Base-by-base conservation (phyloP, 208 protist species). In the Vickermania ingenoplastis region DNA sequence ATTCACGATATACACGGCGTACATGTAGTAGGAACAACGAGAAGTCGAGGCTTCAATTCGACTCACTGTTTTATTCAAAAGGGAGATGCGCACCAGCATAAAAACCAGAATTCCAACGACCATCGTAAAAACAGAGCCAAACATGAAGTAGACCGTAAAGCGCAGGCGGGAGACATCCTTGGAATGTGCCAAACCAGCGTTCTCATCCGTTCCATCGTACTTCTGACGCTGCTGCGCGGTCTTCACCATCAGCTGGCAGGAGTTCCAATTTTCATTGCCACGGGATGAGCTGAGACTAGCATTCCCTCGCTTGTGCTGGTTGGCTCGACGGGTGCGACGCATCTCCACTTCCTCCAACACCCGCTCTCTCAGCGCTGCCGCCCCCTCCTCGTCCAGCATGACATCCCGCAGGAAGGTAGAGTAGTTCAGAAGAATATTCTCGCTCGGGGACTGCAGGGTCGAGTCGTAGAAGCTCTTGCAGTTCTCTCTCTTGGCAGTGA, bases 371-470 rank as follows among this genome's bases (percentile, higher is more conserved):
- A 67, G 55, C 52, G 29, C 27, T 41, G 57, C 23, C 5, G 62
- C 62, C n/a, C 52, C 7, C 27, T 53, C 62, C 3, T 60, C 55
- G 26, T 67, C 55, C 7, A 67, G 14, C 62, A 67, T 67, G n/a
- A 67, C 55, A 55, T 67, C 62, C 3, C 55, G 31, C 5, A 67
- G 30, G 30, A 67, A 67, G 3, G 24, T 23, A 14, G 62, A n/a
- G 28, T 67, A 67, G 55, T 61, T 60, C 14, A 67, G 11, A 13
- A 67, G 55, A 14, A 67, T 27, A 5, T 3, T 24, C 45, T 67
- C 55, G 27, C 45, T 67, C 13, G 62, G 31, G 3, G 21, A 41
- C 25, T 48, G 31, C 3, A 67, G 55, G 3, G 62, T 54, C 36
- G n/a, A 25, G 25, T 52, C n/a, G 29, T 67, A 67, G n/a, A 54